A percentile compares a stretch with the other conserved stretches of the same genome.
These are phyloP conservation scores for Bothriochloa decipiens DNA, from an alignment of 176 grass and related monocot species.

Conservation along the genomic window DNA sequence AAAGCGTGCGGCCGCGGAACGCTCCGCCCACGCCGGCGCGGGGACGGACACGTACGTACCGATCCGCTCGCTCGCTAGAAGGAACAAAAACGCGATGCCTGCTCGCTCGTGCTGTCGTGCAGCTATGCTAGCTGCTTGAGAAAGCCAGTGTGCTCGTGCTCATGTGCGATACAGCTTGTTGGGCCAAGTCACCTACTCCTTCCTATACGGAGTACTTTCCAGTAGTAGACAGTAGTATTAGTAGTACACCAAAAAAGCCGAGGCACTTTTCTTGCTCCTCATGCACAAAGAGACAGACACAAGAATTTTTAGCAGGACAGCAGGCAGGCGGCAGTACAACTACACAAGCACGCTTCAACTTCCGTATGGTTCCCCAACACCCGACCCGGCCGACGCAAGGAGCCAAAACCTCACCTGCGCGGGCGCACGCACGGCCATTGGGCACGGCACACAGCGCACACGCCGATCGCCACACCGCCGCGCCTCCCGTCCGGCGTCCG, in stretches of 20 bases:
- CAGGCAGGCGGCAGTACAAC: not conserved
- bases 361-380: conserved; percentile 31
- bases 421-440: not conserved
- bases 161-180: not conserved
- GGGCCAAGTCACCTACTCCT: not conserved
- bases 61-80: not conserved
- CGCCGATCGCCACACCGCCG: not conserved
- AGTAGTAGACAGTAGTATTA: not conserved
- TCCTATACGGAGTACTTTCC: not conserved
- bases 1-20: conserved; percentile 30
- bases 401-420: conserved; percentile 15
- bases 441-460: not conserved
- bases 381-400: conserved; percentile 41
- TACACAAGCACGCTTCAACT: conserved; percentile 12
- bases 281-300: conserved; percentile 47
- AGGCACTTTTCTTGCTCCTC: conserved; percentile 7
- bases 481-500: not conserved
- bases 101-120: not conserved
- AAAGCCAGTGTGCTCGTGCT: not conserved
- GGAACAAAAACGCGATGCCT: conserved; percentile 2
- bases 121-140: no score
- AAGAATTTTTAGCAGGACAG: conserved; percentile 27
- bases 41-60: not conserved
- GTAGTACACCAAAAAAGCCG: not conserved
- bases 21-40: not conserved